Base-by-base conservation (phyloP, 768 basidiomycete genomes). In the Leucocoprinus sp. region DNA sequence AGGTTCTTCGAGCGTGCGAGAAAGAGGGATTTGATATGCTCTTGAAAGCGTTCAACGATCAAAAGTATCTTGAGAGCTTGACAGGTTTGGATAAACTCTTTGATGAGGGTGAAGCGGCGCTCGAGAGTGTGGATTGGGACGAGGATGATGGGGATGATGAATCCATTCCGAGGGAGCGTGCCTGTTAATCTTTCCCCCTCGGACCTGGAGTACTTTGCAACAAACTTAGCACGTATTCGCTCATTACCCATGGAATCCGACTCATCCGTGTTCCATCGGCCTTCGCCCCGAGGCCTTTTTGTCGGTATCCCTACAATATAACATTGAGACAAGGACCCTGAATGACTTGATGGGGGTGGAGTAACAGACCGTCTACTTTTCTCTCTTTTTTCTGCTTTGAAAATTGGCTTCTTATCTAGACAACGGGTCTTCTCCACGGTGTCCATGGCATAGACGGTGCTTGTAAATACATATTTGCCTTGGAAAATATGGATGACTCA, bases 1-100 rank as follows among this genome's bases (percentile, higher is more conserved):
- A 92, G 88, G 80, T 96, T 14, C 50, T 97, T 24, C 64, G 75
- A n/a, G 85, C 82, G 8, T 99, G 97, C 60, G 80, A 84, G 53
- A 65, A 64, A n/a, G 67, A 81, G 22, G 92, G 93, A 0, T 91
- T 91, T 54, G 70, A 69, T 12, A 82, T 93, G 80, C 61, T 97
- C 12, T 58, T 84, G 15, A 66, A 75, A 49, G 93, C 85, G 3
- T 93, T 91, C 61, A 89, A 92, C 52, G 90, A 96, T 52, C 65
- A 69, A 4, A 77, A 80, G 41, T 88, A 80, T 55, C 65, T 93
- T 23, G 85, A 88, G 60, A 60, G 64, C 46, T 55, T 93, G 50
- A 91, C 88, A 0, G 91, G 91, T 3, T 61, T 93, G 49, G 85
- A 91, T 61, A 72, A 76, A 60, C 62, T 93, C 55, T 80, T 84